phyloP scores from a whole-genome alignment of 2,329 filamentous ascomycete species.

The Epichloe glyceriae region DNA sequence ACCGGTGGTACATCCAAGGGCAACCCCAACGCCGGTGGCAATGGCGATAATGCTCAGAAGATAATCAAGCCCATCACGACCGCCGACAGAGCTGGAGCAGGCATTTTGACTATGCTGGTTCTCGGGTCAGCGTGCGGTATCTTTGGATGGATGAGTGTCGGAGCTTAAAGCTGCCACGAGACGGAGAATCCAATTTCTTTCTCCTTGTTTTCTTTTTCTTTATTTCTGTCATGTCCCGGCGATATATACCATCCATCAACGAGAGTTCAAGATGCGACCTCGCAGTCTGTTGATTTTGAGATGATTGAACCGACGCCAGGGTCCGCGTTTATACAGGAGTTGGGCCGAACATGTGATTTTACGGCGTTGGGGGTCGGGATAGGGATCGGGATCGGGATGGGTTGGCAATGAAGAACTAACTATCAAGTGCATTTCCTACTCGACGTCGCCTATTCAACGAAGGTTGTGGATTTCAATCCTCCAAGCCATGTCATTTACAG shows the following conservation, averaged over 20 bases:
- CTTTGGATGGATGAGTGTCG: slow-evolving; percentile 37
- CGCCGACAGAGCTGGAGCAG: slow-evolving; percentile 33
- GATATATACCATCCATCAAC: not conserved
- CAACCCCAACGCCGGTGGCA: slow-evolving; percentile 28
- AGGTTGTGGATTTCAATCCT: too few species aligned
- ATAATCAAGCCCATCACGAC: slow-evolving; percentile 24
- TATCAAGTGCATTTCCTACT: too few species aligned
- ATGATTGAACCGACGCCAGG: not conserved
- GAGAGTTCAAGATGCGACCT: not conserved
- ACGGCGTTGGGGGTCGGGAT: not conserved
- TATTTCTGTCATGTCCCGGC: not conserved
- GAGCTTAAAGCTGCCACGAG: slow-evolving; percentile 11
- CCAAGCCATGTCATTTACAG: not conserved
- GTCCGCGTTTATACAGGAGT: not conserved
- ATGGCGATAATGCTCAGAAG: slow-evolving; percentile 22
- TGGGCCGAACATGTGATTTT: not conserved
- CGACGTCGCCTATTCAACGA: not conserved
- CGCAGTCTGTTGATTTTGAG: not conserved
- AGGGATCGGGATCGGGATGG: too few species aligned
- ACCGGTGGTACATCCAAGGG: slow-evolving; percentile 40
- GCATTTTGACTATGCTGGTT: slow-evolving; percentile 33
- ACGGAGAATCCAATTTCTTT: not conserved
- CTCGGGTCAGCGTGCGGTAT: slow-evolving; percentile 25
- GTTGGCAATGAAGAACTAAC: too few species aligned
- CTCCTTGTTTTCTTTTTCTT: not conserved